A percentile compares a stretch with the other conserved stretches of the same genome.
Conservation (phyloP, 805 yeast genomes). For the Sungouiozyma intestinalis region DNA sequence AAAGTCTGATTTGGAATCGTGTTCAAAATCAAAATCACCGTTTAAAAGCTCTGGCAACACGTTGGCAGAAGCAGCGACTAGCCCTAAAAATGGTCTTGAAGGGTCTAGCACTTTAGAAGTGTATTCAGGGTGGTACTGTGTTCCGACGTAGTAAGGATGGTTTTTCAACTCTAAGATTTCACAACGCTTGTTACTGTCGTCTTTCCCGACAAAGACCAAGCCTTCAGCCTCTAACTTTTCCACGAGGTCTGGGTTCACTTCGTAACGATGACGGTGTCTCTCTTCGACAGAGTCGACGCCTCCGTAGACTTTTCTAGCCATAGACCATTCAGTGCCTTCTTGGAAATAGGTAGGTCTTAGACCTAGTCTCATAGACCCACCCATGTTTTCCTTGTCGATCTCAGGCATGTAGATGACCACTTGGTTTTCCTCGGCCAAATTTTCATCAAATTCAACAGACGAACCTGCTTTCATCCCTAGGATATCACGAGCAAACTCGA, state of each 20-base stretch:
- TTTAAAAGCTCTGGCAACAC: constrained; percentile 55
- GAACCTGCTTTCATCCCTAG: constrained; percentile 59
- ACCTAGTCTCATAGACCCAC: constrained; percentile 99
- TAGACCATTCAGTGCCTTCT: constrained; percentile 52
- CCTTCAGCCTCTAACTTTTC: constrained; percentile 65
- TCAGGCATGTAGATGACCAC: constrained; percentile 98
- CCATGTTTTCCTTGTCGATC: constrained; percentile 87
- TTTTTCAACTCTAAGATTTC: constrained; percentile 78
- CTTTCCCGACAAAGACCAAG: constrained; percentile 84
- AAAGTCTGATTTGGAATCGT: constrained; percentile 7
- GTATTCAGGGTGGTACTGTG: constrained; percentile 98
- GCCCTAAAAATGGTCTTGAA: constrained; percentile 90
- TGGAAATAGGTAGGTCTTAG: constrained; percentile 81
- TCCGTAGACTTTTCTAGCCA: constrained; percentile 71
- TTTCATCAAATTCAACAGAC: constrained; percentile 72
- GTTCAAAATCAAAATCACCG: constrained; percentile 21
- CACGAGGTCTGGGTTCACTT: constrained; percentile 81
- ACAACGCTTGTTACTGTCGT: constrained; percentile 85
- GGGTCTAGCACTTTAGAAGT: constrained; percentile 94
- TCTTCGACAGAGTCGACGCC: constrained; percentile 59
- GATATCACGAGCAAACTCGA: constrained; percentile 80
- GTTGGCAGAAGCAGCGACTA: constrained; percentile 90
- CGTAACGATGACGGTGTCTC: constrained; percentile 98
- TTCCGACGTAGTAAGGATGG: constrained; percentile 87
- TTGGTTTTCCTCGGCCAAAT: constrained; percentile 46